Conservation (phyloP, 2,329 filamentous ascomycete genomes). For the Fusarium sp. region DNA sequence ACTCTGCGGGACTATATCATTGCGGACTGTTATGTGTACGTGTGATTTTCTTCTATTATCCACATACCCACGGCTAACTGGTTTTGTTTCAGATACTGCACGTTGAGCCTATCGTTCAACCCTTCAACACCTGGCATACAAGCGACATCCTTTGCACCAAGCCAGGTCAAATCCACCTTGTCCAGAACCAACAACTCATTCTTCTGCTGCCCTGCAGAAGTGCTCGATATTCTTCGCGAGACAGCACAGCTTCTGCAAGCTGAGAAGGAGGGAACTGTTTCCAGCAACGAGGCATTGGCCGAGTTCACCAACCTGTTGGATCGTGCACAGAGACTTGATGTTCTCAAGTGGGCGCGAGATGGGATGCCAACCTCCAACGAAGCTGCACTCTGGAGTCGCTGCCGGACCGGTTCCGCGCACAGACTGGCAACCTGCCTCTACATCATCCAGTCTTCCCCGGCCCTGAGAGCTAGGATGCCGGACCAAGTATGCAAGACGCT, state of each 20-base stretch:
- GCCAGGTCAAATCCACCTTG: constrained; percentile 50
- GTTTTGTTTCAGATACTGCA: constrained; percentile 50
- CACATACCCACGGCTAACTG: background rate
- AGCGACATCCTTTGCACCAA: constrained; percentile 47
- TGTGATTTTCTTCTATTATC: background rate
- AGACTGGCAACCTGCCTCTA: constrained; percentile 56
- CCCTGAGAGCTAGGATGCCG: constrained; percentile 36
- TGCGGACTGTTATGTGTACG: constrained; percentile 58
- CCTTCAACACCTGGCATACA: constrained; percentile 43
- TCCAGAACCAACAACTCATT: constrained; percentile 55
- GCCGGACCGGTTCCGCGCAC: constrained; percentile 53
- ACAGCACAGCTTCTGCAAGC: constrained; percentile 52
- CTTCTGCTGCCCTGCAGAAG: constrained; percentile 56
- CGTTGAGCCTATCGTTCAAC: constrained; percentile 55
- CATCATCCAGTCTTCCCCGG: constrained; percentile 52
- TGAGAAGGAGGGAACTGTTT: constrained; percentile 33
- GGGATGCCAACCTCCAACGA: constrained; percentile 49
- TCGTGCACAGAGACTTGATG: constrained; percentile 51
- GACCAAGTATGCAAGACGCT: constrained; percentile 45
- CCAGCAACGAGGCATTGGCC: constrained; percentile 38
- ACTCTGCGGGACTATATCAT: constrained; percentile 55
- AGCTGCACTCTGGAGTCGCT: constrained; percentile 47
- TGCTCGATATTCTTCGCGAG: constrained; percentile 54
- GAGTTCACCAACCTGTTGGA: constrained; percentile 48
- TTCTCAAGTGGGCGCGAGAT: constrained; percentile 52